Evolutionary conservation across 2,329 filamentous ascomycete species (phyloP), one percentile per base, ranked within the genome.

Genomic region (Aspergillus nomiae): DNA sequence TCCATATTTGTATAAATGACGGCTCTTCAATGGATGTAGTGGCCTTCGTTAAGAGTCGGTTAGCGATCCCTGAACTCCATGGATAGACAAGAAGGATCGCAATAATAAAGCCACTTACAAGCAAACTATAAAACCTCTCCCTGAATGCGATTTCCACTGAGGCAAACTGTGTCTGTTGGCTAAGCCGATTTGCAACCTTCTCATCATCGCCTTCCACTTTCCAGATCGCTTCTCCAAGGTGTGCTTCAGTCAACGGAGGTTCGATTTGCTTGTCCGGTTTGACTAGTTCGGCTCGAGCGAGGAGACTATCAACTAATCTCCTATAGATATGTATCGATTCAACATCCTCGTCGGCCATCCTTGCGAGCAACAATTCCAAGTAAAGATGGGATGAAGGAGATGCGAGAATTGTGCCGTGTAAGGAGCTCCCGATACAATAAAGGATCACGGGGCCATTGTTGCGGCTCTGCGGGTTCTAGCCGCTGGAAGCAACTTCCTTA

Each of bases 1-100:
- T 95, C 94, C 94, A 99, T 66, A 98, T 87, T 64, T 88, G 86
- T 56, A 92, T 89, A 72, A 97, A 97, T 0, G 86, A 84, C 48
- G 92, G 88, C 30, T 91, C 87, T 43, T 92, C 86, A 69, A 97
- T 96, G 10, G 87, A 83, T 14, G 87, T 92, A 45, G 86, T 87
- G 50, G 91, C 89, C 91, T 94, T 63, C 28, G 41, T 16, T 28
- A 60, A 55, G 28, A 21, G 30, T 57, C 16, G 36, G 57, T 72
- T 66, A 72, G 65, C 59, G 26, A 56, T 41, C 12, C 21, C 7
- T 55, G 32, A 16, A 36, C 26, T 24, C 54, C 45, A 36, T 36
- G 21, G 19, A 45, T 21, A 41, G 19, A 21, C 10, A n/a, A 7
- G 11, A 54, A 38, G 38, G 50, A 24, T 46, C n/a, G 48, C 21